These are phyloP conservation scores for Geosiphon pyriformis DNA, from an alignment of 192 early-diverging fungal species.

Conservation along the genomic window DNA sequence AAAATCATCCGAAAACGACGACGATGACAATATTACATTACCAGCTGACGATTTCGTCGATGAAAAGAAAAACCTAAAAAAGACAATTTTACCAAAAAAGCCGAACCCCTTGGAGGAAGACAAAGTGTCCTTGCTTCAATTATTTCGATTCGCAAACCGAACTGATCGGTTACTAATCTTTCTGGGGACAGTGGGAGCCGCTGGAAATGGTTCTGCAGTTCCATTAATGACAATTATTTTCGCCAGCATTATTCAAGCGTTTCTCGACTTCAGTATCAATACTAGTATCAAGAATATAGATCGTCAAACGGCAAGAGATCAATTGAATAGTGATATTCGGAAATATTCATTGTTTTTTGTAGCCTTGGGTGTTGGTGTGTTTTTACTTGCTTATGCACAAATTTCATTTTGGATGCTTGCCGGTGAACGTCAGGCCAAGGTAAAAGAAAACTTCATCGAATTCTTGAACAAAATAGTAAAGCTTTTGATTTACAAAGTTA, in stretches of 20 bases:
- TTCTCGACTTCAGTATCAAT: constrained; percentile 29
- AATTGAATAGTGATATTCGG: not conserved
- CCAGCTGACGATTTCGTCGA: not conserved
- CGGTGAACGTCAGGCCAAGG: constrained; percentile 40
- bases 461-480: too few relatives aligned
- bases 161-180: constrained; percentile 36
- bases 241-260: constrained; percentile 27
- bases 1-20: not conserved
- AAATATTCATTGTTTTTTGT: constrained; percentile 20
- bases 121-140: constrained; percentile 50
- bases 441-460: constrained; percentile 1
- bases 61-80: not conserved
- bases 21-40: not conserved
- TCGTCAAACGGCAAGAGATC: not conserved
- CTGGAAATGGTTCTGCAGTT: constrained; percentile 19
- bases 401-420: constrained; percentile 52
- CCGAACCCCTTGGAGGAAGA: too few relatives aligned
- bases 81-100: constrained; percentile 24
- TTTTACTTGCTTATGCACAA: constrained; percentile 50
- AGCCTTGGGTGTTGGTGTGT: constrained; percentile 43
- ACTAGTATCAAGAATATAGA: constrained; percentile 9
- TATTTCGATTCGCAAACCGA: constrained; percentile 65
- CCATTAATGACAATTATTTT: constrained; percentile 24
- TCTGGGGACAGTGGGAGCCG: constrained; percentile 16
- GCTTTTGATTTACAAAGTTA: too few relatives aligned